Evolutionary conservation across 768 basidiomycete genomes (phyloP).

Genomic region (Lactarius indigo): DNA sequence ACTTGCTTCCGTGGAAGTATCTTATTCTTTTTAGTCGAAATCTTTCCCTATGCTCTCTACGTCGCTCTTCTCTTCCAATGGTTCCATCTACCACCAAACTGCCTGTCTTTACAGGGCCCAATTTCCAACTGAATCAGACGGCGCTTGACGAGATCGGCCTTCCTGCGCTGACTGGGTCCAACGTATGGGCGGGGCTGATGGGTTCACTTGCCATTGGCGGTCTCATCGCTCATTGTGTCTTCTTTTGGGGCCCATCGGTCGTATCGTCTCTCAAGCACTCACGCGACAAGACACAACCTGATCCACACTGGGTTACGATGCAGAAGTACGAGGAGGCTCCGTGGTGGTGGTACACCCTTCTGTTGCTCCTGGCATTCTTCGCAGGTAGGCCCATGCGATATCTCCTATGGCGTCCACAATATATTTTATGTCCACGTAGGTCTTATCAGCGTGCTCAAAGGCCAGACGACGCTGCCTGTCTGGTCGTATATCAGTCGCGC

Average conservation of each 20-base stretch:
- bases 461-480: constrained; percentile 59
- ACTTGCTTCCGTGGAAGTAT: constrained; percentile 27
- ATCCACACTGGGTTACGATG: constrained; percentile 59
- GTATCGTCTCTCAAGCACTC: constrained; percentile 48
- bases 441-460: constrained; percentile 45
- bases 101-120: constrained; percentile 46
- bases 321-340: constrained; percentile 59
- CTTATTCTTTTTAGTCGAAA: constrained; percentile 38
- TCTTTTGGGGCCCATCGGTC: constrained; percentile 57
- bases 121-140: constrained; percentile 55
- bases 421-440: neutral
- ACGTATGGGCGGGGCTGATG: constrained; percentile 48
- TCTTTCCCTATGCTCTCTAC: constrained; percentile 59
- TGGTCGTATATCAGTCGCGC: constrained; percentile 58
- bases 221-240: constrained; percentile 48
- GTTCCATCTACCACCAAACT: constrained; percentile 50
- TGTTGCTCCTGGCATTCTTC: constrained; percentile 50
- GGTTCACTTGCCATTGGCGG: constrained; percentile 50
- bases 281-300: constrained; percentile 44
- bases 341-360: constrained; percentile 55
- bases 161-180: constrained; percentile 44
- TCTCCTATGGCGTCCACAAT: neutral
- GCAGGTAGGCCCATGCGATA: constrained; percentile 40
- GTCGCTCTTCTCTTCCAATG: constrained; percentile 52
- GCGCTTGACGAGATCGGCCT: constrained; percentile 45